Base-by-base conservation (phyloP, 192 early-diverging fungal species). In the Haplosporangium gracile region DNA sequence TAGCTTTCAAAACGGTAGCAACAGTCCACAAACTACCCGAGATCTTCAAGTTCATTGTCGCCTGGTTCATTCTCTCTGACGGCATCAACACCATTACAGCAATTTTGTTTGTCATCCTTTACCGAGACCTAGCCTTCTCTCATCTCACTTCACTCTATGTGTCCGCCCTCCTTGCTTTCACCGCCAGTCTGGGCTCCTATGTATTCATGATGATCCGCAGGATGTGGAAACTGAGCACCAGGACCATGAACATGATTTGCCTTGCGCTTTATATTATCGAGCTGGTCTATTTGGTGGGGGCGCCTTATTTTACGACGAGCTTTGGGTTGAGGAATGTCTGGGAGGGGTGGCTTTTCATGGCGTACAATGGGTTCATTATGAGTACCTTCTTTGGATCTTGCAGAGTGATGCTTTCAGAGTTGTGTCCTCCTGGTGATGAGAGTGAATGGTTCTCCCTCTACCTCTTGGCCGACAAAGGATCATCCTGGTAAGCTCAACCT, bases 61-160 rank as follows among this genome's bases (percentile, higher is more conserved):
- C 90, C 8, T 95, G 92, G 92, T 95, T 93, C 79, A 88, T 94
- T 26, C 92, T 91, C 74, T 92, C 93, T 32, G 94, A 95, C 74
- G 90, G 88, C 0, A 89, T 91, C 80, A 92, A 79, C 65, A 92
- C 93, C 20, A 77, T 92, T n/a, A 71, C 78, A 11, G 75, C 89
- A 16, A 83, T 94, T 15, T 87, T 92, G 13, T 88, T 92, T 32
- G 89, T 95, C 26, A 94, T 91, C 78, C 89, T 88, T 34, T 92
- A 92, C 47, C 83, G 85, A 32, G 90, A 91, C 53, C 83, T 95
- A 60, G 76, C 90, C 11, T 87, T 92, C 68, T 70, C 83, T 2
- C 82, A 90, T 20, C 80, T 78, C 5, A 82, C 89, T 13, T 84
- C 93, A 0, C 68, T 93, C 9, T 78, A 89, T 16, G 89, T 89